These are phyloP conservation scores for Lithospermum erythrorhizon DNA, from an alignment of 257 asterid species.

Conservation along the genomic window DNA sequence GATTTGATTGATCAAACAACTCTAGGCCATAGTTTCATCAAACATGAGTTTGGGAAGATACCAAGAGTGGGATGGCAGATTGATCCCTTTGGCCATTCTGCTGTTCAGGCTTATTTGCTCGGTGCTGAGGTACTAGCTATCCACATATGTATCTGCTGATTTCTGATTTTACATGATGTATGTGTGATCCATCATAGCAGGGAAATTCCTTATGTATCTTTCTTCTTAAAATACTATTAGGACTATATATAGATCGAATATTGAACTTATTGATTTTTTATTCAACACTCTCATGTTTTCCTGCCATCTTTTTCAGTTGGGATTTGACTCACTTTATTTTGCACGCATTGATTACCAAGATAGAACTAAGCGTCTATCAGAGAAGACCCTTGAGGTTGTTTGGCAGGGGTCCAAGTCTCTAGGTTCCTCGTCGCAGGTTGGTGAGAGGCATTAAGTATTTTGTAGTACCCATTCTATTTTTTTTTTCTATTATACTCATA, in stretches of 20 bases:
- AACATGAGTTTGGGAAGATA: conserved; percentile 43
- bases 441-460: conserved; percentile 5
- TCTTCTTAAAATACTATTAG: neutral
- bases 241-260: neutral
- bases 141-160: neutral
- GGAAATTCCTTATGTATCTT: neutral
- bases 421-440: conserved; percentile 68
- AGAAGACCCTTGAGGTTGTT: conserved; percentile 63
- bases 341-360: conserved; percentile 86
- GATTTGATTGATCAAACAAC: conserved; percentile 83
- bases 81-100: conserved; percentile 84
- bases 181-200: neutral
- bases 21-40: conserved; percentile 57
- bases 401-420: conserved; percentile 79
- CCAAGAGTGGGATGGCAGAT: conserved; percentile 91
- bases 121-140: conserved; percentile 57
- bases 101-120: conserved; percentile 74
- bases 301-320: conserved; percentile 38
- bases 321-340: conserved; percentile 70
- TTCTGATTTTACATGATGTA: neutral
- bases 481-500: conserved; percentile 5
- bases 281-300: conserved; percentile 15
- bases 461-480: conserved; percentile 3
- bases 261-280: neutral
- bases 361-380: conserved; percentile 47